These are phyloP conservation scores for Candida nemodendra DNA, from an alignment of 805 yeast species.

Conservation along the genomic window DNA sequence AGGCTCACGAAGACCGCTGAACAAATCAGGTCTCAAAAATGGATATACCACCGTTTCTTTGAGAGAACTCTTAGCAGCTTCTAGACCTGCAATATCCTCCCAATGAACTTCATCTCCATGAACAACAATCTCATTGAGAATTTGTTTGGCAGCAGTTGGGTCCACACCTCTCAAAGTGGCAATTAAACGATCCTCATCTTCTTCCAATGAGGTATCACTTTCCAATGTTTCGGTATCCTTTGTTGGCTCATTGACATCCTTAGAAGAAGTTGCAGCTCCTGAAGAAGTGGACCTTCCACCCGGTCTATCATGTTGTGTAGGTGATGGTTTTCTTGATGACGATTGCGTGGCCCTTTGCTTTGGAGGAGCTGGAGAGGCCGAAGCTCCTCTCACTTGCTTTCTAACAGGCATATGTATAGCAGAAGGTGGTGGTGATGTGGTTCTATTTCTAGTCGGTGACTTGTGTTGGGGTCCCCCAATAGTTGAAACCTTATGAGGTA, in stretches of 20 bases:
- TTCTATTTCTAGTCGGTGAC: conserved; percentile 14
- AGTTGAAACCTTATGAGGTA: conserved; percentile 19
- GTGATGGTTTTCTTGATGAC: conserved; percentile 10
- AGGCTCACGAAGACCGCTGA: conserved; percentile 88
- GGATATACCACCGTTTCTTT: conserved; percentile 97
- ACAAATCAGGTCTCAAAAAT: conserved; percentile 88
- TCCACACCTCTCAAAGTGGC: conserved; percentile 70
- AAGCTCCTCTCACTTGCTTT: conserved; percentile 7
- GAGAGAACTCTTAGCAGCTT: conserved; percentile 80
- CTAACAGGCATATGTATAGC: conserved; percentile 1
- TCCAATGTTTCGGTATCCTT: conserved; percentile 32
- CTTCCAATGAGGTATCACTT: conserved; percentile 22
- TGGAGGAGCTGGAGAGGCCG: conserved; percentile 16
- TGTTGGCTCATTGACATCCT: conserved; percentile 22
- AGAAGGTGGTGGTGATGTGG: conserved; percentile 14
- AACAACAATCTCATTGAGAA: conserved; percentile 82
- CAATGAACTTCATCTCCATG: conserved; percentile 90
- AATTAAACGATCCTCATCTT: conserved; percentile 37
- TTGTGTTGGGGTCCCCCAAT: conserved; percentile 4
- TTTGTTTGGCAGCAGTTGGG: conserved; percentile 73
- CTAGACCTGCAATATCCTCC: conserved; percentile 94
- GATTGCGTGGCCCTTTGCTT: conserved; percentile 6
- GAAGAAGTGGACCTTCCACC: conserved; percentile 4
- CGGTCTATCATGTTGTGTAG: conserved; percentile 4
- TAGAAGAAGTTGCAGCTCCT: conserved; percentile 3